Evolutionary conservation across 345 rosid species (phyloP), one percentile per base, ranked within the genome.

Genomic region (Eucalyptus pumila): DNA sequence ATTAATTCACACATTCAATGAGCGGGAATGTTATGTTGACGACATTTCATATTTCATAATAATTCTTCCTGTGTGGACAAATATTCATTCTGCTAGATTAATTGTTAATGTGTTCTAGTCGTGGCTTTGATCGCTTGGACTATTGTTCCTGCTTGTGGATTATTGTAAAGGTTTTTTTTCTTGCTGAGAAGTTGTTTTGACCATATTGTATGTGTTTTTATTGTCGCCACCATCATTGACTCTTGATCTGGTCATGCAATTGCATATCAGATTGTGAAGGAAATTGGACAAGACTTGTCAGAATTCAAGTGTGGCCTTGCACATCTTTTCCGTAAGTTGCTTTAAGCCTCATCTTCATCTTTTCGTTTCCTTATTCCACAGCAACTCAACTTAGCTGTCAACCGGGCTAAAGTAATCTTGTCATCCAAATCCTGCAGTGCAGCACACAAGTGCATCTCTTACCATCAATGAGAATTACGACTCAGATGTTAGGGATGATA

Each of bases 391-490:
- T 76, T 76, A 11, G 83, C 30, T 76, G 83, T 23, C 83, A 76
- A 76, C 27, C 9, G 5, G 45, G 47, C 83, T 2, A 40, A 76
- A 37, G 83, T 76, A 19, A 11, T 76, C 15, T 76, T 76, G 45
- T 21, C 27, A 23, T 76, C 47, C 14, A 0, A 9, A 42, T 76
- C 30, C 13, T 37, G 48, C 90, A 96, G 98, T 97, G 91, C 99
- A 96, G 69, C 99, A 97, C 91, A 96, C 98, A 37, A 97, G 99
- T 88, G 99, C 98, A 89, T 97, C 99, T 80, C 95, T 97, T 86
- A 97, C 99, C 8, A 96, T 97, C 94, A 97, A 97, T 86, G 99
- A 96, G 95, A 96, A 97, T 88, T 97, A 95, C 87, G 99, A 97
- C 90, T 94, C 99, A 58, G 99, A 96, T 93, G 99, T 97, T 90